Evolutionary conservation across 768 basidiomycete genomes (phyloP).

Genomic region (Galerina marginata): DNA sequence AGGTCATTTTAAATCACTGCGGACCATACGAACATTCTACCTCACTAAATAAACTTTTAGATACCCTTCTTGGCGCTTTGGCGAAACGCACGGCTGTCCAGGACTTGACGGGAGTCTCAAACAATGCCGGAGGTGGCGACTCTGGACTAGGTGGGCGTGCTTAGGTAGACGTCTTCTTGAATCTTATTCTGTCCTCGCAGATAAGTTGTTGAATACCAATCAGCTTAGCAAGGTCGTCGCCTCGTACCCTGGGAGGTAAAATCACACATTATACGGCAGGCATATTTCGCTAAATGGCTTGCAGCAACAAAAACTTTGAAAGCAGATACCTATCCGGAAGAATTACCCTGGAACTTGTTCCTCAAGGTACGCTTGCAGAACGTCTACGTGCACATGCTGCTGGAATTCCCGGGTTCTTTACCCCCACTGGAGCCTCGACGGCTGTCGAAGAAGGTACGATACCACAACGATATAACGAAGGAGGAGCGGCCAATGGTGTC

Average conservation of each 20-base stretch:
- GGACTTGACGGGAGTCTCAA: constrained; percentile 82
- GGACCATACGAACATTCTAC: not conserved
- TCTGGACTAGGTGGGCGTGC: constrained; percentile 65
- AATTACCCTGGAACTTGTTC: constrained; percentile 86
- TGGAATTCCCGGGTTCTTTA: constrained; percentile 93
- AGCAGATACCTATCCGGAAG: constrained; percentile 78
- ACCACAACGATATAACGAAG: constrained; percentile 78
- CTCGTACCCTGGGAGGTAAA: constrained; percentile 87
- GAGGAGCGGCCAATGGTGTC: constrained; percentile 74
- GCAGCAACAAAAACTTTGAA: constrained; percentile 87
- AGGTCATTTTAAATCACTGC: constrained; percentile 43
- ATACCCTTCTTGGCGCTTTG: constrained; percentile 84
- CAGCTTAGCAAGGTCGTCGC: constrained; percentile 86
- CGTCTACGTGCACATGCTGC: constrained; percentile 88
- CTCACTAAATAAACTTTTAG: constrained; percentile 37
- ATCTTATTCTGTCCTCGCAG: constrained; percentile 40
- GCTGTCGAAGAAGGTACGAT: constrained; percentile 82
- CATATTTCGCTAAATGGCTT: not conserved
- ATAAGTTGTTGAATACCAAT: constrained; percentile 72
- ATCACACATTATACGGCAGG: not conserved
- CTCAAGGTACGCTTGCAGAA: constrained; percentile 90
- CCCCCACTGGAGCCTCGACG: constrained; percentile 87
- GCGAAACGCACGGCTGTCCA: constrained; percentile 74
- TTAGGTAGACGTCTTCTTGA: not conserved
- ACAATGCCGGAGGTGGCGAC: constrained; percentile 80